Evolutionary conservation across 2,329 filamentous ascomycete species (phyloP).

Genomic region (Ceratocystis ficicola): DNA sequence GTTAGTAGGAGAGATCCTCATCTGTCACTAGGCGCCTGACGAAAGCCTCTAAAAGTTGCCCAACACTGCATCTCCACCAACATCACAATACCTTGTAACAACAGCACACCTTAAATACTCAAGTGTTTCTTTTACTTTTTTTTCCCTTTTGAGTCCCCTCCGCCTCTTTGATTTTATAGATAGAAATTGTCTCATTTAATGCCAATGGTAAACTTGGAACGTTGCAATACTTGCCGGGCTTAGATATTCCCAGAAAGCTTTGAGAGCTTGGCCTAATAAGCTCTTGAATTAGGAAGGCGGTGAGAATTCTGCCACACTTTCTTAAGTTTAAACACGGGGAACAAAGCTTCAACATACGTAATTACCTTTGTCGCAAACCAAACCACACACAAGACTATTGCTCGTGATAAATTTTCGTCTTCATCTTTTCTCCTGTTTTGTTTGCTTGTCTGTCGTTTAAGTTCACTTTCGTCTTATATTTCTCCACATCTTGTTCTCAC

Average conservation of each 20-base stretch:
- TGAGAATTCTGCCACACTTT: constrained; percentile 18
- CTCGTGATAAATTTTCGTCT: not conserved
- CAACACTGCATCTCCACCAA: not conserved
- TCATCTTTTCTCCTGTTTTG: not conserved
- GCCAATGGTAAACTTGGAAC: not conserved
- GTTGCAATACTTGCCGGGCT: not conserved
- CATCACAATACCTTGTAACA: constrained; percentile 5
- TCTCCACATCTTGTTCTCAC: not conserved
- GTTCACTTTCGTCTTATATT: not conserved
- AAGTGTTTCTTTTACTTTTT: not conserved
- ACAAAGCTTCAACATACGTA: constrained; percentile 11
- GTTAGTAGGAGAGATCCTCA: not conserved
- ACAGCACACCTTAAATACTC: not conserved
- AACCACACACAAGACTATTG: not conserved
- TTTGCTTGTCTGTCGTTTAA: not conserved
- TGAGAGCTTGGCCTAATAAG: constrained; percentile 6
- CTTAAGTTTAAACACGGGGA: constrained; percentile 5
- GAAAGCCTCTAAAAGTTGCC: not conserved
- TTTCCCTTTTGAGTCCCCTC: not conserved
- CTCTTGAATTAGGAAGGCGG: constrained; percentile 14
- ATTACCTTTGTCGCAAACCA: constrained; percentile 2
- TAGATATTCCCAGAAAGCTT: not conserved
- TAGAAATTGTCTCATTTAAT: not conserved
- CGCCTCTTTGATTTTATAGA: not conserved
- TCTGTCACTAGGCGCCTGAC: not conserved